These are phyloP conservation scores for Diphasiastrum complanatum DNA, from an alignment of 83 land plant genomes.

Conservation along the genomic window DNA sequence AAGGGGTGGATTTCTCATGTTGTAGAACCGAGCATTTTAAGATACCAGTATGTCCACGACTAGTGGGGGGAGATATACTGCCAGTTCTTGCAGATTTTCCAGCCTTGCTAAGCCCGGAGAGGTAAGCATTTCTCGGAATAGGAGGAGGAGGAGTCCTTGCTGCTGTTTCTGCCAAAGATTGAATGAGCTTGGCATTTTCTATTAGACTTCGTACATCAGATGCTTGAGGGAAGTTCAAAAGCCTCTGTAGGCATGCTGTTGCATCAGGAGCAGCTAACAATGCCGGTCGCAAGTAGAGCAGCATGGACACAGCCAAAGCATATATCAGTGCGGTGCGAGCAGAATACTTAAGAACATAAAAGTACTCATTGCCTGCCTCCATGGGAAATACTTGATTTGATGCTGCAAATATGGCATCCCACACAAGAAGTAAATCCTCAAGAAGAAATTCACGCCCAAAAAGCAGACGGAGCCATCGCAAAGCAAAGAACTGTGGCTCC, in stretches of 20 bases:
- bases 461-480: conserved; percentile 4
- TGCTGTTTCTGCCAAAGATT: not conserved
- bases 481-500: conserved; percentile 8
- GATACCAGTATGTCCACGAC: too few relatives aligned
- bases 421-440: conserved; percentile 1
- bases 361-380: not conserved
- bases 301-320: not conserved
- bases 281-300: conserved; percentile 4
- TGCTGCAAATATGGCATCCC: conserved; percentile 4
- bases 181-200: not conserved
- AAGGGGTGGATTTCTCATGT: too few relatives aligned
- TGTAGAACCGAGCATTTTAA: too few relatives aligned
- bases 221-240: not conserved
- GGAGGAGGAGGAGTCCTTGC: conserved; percentile 8
- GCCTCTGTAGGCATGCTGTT: conserved; percentile 1
- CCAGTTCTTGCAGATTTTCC: too few relatives aligned
- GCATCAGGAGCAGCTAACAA: conserved; percentile 4
- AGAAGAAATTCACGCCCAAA: conserved; percentile 6
- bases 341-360: not conserved
- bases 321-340: not conserved
- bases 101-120: too few relatives aligned
- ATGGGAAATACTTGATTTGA: not conserved
- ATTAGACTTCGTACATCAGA: not conserved
- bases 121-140: not conserved
- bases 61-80: too few relatives aligned